These are phyloP conservation scores for Neoboletus magnificus DNA, from an alignment of 768 basidiomycete species.

Conservation along the genomic window DNA sequence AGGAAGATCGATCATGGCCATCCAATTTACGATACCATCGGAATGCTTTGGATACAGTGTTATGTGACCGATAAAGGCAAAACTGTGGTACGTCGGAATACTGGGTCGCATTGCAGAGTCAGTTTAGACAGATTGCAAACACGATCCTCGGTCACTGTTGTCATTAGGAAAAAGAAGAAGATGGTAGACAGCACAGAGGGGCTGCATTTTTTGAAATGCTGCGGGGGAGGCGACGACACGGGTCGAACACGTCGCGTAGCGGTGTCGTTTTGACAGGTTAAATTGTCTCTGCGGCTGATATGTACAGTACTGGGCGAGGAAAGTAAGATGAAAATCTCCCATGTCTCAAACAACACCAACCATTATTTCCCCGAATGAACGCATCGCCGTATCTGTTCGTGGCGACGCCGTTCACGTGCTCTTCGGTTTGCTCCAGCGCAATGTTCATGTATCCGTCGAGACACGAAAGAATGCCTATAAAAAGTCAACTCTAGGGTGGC, in stretches of 20 bases:
- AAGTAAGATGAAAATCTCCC: background rate
- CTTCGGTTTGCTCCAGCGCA: slow-evolving; percentile 94
- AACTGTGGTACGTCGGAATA: background rate
- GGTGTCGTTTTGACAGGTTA: slow-evolving; percentile 26
- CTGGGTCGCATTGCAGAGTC: too few relatives aligned
- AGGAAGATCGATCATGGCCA: background rate
- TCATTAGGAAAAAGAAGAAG: background rate
- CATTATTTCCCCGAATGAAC: slow-evolving; percentile 93
- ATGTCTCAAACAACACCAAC: slow-evolving; percentile 36
- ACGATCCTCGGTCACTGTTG: background rate
- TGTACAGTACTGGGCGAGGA: slow-evolving; percentile 61
- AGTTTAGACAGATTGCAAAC: background rate
- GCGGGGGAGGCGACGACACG: background rate
- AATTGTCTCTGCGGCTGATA: slow-evolving; percentile 65
- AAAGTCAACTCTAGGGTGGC: background rate
- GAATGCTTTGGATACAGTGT: background rate
- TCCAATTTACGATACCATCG: background rate
- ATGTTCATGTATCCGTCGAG: slow-evolving; percentile 99
- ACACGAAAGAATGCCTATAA: slow-evolving; percentile 85
- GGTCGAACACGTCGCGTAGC: background rate
- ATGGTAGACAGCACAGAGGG: background rate
- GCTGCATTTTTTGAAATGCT: background rate
- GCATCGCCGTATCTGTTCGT: slow-evolving; percentile 94
- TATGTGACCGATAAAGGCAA: background rate
- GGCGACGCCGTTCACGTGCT: slow-evolving; percentile 83